phyloP scores from a whole-genome alignment of 78 protist genomes.

The Polysphondylium violaceum region DNA sequence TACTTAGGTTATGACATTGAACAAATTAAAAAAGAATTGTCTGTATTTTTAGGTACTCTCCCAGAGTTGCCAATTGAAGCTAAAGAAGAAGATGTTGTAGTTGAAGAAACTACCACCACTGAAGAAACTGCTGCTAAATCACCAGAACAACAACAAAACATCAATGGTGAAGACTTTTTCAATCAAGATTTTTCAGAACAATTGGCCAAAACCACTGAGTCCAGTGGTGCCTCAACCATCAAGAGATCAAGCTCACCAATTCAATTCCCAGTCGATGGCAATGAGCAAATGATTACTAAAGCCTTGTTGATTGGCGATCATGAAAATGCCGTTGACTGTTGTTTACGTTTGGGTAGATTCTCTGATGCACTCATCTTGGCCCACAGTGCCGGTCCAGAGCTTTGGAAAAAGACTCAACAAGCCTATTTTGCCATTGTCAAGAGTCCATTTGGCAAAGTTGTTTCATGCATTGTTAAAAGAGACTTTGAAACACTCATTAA shows the following conservation, averaged over 20 bases:
- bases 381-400: constrained; percentile 42
- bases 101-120: not conserved
- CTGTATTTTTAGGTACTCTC: constrained; percentile 24
- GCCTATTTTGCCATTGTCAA: constrained; percentile 30
- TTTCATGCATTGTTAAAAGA: constrained; percentile 66
- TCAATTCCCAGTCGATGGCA: constrained; percentile 58
- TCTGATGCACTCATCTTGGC: constrained; percentile 91
- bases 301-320: constrained; percentile 84
- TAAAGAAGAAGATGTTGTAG: not conserved
- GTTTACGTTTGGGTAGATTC: constrained; percentile 80
- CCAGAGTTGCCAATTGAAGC: constrained; percentile 42
- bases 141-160: not conserved
- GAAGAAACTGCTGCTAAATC: not conserved
- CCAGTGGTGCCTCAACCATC: not conserved
- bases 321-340: constrained; percentile 81
- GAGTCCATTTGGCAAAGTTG: constrained; percentile 49
- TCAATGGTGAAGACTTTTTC: not conserved
- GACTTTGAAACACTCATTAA: constrained; percentile 73
- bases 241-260: constrained; percentile 19
- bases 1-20: constrained; percentile 75
- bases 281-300: constrained; percentile 68
- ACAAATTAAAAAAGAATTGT: constrained; percentile 23
- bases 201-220: not conserved
- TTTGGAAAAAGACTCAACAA: constrained; percentile 80
- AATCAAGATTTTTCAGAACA: not conserved